A percentile compares a stretch with the other conserved stretches of the same genome.
Conservation (phyloP, 129 eudicot species). For the Centella asiatica region DNA sequence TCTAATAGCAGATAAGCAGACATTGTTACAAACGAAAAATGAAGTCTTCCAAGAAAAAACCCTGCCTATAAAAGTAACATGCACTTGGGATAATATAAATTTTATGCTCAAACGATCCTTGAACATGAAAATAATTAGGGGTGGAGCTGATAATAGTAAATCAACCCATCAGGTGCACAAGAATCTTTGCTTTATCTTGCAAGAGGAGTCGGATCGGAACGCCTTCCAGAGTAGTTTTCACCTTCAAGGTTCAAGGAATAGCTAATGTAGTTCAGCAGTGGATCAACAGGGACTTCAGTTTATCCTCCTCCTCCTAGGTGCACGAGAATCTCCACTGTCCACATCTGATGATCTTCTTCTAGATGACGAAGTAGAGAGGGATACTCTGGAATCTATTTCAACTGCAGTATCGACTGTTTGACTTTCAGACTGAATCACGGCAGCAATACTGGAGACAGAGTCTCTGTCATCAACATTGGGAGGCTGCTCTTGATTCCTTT, state of each 20-base stretch:
- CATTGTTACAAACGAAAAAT: too few species aligned
- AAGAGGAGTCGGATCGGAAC: not conserved
- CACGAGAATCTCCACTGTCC: constrained; percentile 68
- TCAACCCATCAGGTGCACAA: constrained; percentile 4
- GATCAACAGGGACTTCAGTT: constrained; percentile 15
- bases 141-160: not conserved
- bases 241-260: constrained; percentile 1
- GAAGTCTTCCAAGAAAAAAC: not conserved
- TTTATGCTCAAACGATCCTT: not conserved
- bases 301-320: constrained; percentile 71
- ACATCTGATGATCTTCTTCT: constrained; percentile 65
- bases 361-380: constrained; percentile 62
- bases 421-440: constrained; percentile 69
- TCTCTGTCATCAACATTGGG: constrained; percentile 67
- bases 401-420: constrained; percentile 66
- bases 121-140: not conserved
- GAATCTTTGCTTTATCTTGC: not conserved
- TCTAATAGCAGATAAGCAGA: too few species aligned
- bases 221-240: too few species aligned
- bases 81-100: not conserved
- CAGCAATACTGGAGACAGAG: constrained; percentile 87
- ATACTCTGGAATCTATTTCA: constrained; percentile 57
- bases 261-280: not conserved
- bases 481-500: constrained; percentile 36
- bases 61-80: not conserved